Base-by-base conservation (phyloP, 2,329 filamentous ascomycete species). In the Beauveria caledonica region DNA sequence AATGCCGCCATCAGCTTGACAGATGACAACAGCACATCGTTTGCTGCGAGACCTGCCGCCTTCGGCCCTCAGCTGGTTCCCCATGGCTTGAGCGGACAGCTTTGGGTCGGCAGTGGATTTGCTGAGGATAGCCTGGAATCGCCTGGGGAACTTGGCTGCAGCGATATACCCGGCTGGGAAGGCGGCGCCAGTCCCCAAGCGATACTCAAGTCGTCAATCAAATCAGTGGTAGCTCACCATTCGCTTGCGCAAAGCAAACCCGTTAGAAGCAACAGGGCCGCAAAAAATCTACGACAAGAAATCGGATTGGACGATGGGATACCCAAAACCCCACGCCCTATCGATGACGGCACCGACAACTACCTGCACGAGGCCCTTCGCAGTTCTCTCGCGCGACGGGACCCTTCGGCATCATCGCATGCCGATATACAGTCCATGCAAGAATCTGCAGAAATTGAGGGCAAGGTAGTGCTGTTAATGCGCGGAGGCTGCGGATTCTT, bases 1-100 rank as follows among this genome's bases (percentile, higher is more conserved):
- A 96, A 94, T 65, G 94, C 94, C 52, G 89, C 95, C 68, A 97
- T 99, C 71, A 96, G 90, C 73, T 82, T 99, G 63, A 96, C 92
- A 69, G 92, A 97, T 74, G 94, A 99, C 75, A 99, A 99, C 74
- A 96, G 91, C 66, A 99, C 94, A 13, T 96, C 95, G 67, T 99
- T 99, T 76, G 81, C 96, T 60, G 92, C 94, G 48, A 83, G 94
- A 53, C 94, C 94, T 62, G 94, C 94, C 58, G 92, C 91, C 44
- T 99, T 97, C 75, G 94, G 94, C 0, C 91, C 94, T 5, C 77
- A 83, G 44, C 77, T 99, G 44, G 89, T 89, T 0, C 73, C 79
- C 13, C 85, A 83, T 61, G 93, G 94, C 27, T 76, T 97, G 64
- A 96, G 90, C 69, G 92, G 92, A 17, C 89, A 92, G 70, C 78